Percentiles rank a stretch among this genome's conserved stretches.
Conservation (phyloP, 352 stramenopile species). For the Globisporangium nagaii region DNA sequence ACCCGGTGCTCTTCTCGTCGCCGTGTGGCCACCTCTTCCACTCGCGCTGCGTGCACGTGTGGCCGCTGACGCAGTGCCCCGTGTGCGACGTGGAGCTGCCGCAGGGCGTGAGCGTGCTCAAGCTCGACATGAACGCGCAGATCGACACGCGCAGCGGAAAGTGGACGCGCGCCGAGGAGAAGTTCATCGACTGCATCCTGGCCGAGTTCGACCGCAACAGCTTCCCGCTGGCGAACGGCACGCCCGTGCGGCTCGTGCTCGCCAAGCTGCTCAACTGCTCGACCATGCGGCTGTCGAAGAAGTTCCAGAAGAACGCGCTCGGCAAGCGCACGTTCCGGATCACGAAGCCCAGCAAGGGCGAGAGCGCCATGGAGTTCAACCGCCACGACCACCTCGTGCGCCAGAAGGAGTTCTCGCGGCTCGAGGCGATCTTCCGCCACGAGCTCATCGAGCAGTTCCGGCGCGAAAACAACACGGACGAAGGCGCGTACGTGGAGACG, state of each 20-base stretch:
- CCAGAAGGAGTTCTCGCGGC: conserved; percentile 63
- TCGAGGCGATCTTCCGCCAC: conserved; percentile 74
- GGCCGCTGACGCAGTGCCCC: conserved; percentile 61
- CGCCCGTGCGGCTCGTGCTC: conserved; percentile 75
- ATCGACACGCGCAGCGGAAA: conserved; percentile 73
- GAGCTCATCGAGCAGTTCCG: conserved; percentile 79
- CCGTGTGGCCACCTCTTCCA: conserved; percentile 83
- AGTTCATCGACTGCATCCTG: conserved; percentile 82
- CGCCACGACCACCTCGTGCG: conserved; percentile 51
- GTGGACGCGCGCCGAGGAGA: conserved; percentile 80
- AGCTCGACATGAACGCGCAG: conserved; percentile 68
- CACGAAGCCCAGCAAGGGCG: conserved; percentile 55
- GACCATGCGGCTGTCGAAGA: conserved; percentile 87
- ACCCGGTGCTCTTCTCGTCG: conserved; percentile 67
- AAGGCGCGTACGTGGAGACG: conserved; percentile 66
- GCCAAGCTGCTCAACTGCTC: conserved; percentile 86
- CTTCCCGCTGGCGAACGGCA: conserved; percentile 76
- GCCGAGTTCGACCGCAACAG: conserved; percentile 74
- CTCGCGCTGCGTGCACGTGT: conserved; percentile 78
- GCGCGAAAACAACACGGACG: conserved; percentile 79
- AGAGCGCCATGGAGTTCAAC: conserved; percentile 69
- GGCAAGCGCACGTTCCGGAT: conserved; percentile 84
- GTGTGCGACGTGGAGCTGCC: conserved; percentile 51
- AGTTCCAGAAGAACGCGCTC: conserved; percentile 87
- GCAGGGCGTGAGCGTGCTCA: conserved; percentile 49